Evolutionary conservation across 2,329 filamentous ascomycete species (phyloP), one percentile per base, ranked within the genome.

Genomic region (Metarhizium robertsii): DNA sequence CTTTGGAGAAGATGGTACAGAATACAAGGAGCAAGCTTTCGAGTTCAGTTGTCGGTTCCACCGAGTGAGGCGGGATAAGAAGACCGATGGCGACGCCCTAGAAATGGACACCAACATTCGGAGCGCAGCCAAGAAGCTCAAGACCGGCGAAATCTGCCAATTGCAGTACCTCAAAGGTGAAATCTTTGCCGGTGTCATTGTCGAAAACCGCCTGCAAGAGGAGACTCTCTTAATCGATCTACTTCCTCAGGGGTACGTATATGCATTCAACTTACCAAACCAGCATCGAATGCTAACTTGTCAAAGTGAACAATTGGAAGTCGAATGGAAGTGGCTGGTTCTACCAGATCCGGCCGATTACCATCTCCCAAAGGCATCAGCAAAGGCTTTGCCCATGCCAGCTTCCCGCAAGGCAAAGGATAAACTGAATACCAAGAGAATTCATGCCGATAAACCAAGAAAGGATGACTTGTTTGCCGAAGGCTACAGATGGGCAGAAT

Each of bases 41-140:
- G 90, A 96, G 66, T 92, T 97, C 68, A 90, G 88, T 63, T 99
- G 94, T 73, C 89, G 92, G 58, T 96, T 95, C 72, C 94, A 99
- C 69, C 84, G 94, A 52, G 84, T 88, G 14, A 95, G 94, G 74
- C 85, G 94, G 64, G 85, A 90, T 59, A 90, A 87, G 72, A 88
- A 87, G 61, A 71, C 85, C 52, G 83, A 89, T 54, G 80, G 81
- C 40, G 83, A 88, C 54, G 74, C 77, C 1, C 74, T 94, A 58
- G 91, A 94, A 64, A 79, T 81, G 53, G 86, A 88, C 67, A 75
- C 82, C 55, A 82, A 84, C 58, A 81, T 94, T 55, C 79, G 79
- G 53, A 79, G 84, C 56, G 86, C 85, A 47, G 90, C 90, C 2
- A 79, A 79, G 53, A 79, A 79, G 1, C 75, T 96, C 56, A 81